phyloP scores from a whole-genome alignment of 1,139 yeast species.

The Nadsonia commutata region DNA sequence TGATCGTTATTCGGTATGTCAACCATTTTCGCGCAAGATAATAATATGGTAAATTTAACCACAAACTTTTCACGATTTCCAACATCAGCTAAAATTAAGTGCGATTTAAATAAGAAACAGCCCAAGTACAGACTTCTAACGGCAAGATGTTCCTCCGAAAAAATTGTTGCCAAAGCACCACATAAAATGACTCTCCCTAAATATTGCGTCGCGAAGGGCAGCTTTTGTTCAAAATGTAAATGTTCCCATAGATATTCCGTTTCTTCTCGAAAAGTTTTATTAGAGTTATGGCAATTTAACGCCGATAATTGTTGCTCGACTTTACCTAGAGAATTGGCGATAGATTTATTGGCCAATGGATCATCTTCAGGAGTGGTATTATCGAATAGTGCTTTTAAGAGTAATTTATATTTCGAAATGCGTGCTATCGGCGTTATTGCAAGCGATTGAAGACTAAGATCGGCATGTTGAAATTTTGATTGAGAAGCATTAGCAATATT shows the following conservation, averaged over 20 bases:
- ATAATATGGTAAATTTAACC: conserved; percentile 35
- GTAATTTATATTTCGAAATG: conserved; percentile 35
- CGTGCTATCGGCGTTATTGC: conserved; percentile 41
- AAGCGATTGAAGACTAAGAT: conserved; percentile 35
- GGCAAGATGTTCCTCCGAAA: conserved; percentile 22
- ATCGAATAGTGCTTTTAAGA: conserved; percentile 30
- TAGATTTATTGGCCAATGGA: conserved; percentile 11
- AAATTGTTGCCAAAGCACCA: conserved; percentile 29
- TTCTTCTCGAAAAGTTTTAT: conserved; percentile 5
- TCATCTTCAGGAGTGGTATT: conserved; percentile 15
- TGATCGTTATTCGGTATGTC: conserved; percentile 6
- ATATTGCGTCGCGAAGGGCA: conserved; percentile 16
- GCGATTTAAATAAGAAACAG: conserved; percentile 36
- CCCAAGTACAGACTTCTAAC: conserved; percentile 22
- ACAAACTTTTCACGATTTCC: conserved; percentile 18
- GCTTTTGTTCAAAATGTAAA: conserved; percentile 4
- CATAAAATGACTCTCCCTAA: conserved; percentile 29
- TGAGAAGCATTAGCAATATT: conserved; percentile 32
- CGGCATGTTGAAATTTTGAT: conserved; percentile 23
- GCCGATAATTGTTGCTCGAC: conserved; percentile 6
- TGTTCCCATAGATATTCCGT: conserved; percentile 10
- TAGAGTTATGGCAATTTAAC: conserved; percentile 6
- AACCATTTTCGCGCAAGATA: conserved; percentile 25
- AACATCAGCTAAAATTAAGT: conserved; percentile 26
- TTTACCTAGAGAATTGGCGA: conserved; percentile 14